Base-by-base conservation (phyloP, 2,329 filamentous ascomycete genomes). In the Ophiosphaerella narmari region DNA sequence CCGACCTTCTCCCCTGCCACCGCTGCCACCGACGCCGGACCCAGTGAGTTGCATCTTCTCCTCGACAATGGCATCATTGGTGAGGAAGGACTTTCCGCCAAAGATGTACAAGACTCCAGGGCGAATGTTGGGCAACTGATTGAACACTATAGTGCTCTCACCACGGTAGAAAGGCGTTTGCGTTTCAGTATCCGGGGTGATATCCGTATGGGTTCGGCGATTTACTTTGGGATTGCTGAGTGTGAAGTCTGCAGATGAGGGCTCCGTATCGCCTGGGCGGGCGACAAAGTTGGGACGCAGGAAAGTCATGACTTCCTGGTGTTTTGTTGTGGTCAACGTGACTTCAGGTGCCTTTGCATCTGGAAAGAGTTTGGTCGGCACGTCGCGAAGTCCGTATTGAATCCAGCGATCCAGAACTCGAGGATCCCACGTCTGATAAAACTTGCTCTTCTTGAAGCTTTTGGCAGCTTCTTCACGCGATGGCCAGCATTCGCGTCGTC, bases 251-350 rank as follows among this genome's bases (percentile, higher is more conserved):
- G 56, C 54, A 29, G 64, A 68, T 16, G 63, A 68, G 1, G 69
- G 69, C 58, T 86, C 82, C 2, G 75, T 78, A 3, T 80, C 66
- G 26, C 63, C 67, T 59, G 68, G 72, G 14, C 53, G 58, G 47
- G 78, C 69, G 7, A 82, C 51, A 26, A 81, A 84, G 50, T 82
- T 82, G 0, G 86, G 83, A 0, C 88, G 82, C 56, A 89, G 74
- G 69, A 88, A 94, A 1, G 86, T 91, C 65, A 90, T 87, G 48
- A 94, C 88, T 76, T 96, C 91, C 68, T 96, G 90, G 71, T 96
- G 89, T 63, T 92, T 91, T 0, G 90, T 87, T 0, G 93, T 97
- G 2, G 84, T 83, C 2, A 94, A 79, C 0, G 90, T 93, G 1
- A 91, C 87, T 31, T 80, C 74, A 13, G 74, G 73, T 23, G 54